Conservation (phyloP, 495 filamentous ascomycete species). For the Evansstolkia leycettana region DNA sequence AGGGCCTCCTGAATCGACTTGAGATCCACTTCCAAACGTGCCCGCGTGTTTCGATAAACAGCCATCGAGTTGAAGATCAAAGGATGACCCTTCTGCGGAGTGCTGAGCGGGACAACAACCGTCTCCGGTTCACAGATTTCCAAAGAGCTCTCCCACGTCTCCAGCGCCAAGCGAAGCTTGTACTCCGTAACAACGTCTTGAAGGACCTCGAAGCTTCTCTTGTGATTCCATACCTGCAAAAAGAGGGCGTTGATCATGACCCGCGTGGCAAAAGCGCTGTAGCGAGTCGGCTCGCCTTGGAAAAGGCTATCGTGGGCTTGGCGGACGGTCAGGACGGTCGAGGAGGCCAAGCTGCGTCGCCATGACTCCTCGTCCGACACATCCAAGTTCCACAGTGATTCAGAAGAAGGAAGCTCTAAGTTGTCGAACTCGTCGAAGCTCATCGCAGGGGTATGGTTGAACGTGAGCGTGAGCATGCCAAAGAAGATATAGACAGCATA, state of each 20-base stretch:
- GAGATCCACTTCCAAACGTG: constrained; percentile 86
- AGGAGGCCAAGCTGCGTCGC: constrained; percentile 60
- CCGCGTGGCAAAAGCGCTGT: constrained; percentile 94
- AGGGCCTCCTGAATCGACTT: constrained; percentile 93
- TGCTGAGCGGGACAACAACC: constrained; percentile 80
- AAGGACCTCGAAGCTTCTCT: constrained; percentile 88
- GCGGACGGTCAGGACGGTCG: constrained; percentile 70
- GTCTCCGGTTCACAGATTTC: constrained; percentile 89
- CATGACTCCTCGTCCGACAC: constrained; percentile 68
- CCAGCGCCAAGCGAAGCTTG: constrained; percentile 88
- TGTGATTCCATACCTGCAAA: constrained; percentile 97
- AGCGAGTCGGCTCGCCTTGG: constrained; percentile 80
- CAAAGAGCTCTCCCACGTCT: constrained; percentile 95
- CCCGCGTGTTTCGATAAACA: constrained; percentile 87
- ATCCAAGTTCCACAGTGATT: constrained; percentile 87
- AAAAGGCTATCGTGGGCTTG: constrained; percentile 91
- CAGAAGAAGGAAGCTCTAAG: constrained; percentile 81
- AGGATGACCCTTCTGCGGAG: constrained; percentile 95
- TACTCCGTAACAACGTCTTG: constrained; percentile 98
- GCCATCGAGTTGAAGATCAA: constrained; percentile 98
- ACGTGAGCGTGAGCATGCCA: constrained; percentile 86
- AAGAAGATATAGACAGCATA: constrained; percentile 99
- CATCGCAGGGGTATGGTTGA: constrained; percentile 95
- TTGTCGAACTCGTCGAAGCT: constrained; percentile 97
- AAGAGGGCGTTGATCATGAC: constrained; percentile 99